A percentile compares a stretch with the other conserved stretches of the same genome.
Conservation (phyloP, 1,284 basidiomycete species). For the Irpex sp. region DNA sequence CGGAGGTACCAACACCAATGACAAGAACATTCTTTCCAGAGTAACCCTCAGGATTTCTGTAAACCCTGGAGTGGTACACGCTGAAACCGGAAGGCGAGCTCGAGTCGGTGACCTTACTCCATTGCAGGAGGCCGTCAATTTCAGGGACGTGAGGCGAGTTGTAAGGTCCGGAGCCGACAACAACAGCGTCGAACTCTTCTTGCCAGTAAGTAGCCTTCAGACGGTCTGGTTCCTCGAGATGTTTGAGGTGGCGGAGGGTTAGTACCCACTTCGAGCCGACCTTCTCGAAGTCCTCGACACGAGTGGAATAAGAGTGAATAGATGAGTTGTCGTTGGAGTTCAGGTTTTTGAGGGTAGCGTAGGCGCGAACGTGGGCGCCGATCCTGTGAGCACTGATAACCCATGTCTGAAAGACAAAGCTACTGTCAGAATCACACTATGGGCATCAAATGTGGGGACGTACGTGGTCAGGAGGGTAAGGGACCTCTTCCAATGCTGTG, state of each 20-base stretch:
- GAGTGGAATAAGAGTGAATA: conserved; percentile 21
- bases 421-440: not conserved
- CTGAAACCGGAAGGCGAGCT: conserved; percentile 3
- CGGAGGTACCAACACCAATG: conserved; percentile 3
- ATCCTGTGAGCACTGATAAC: conserved; percentile 2
- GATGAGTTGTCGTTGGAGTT: conserved; percentile 20
- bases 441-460: not conserved
- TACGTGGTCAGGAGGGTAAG: conserved; percentile 1
- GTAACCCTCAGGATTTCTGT: conserved; percentile 5
- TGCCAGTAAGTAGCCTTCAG: conserved; percentile 5
- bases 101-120: conserved; percentile 3
- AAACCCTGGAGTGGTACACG: conserved; percentile 8
- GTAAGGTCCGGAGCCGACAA: not conserved
- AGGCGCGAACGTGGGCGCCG: conserved; percentile 15
- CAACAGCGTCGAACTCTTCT: conserved; percentile 9
- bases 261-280: conserved; percentile 16
- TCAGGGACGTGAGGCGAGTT: conserved; percentile 6
- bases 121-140: conserved; percentile 5
- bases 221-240: conserved; percentile 1
- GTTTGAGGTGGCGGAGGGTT: conserved; percentile 14
- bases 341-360: conserved; percentile 19
- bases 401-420: not conserved
- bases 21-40: conserved; percentile 3
- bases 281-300: conserved; percentile 23
- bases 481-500: conserved; percentile 2